Percentiles rank a stretch among this genome's conserved stretches.
phyloP scores from a whole-genome alignment of 78 protist species.

The Pigoraptor vietnamica region DNA sequence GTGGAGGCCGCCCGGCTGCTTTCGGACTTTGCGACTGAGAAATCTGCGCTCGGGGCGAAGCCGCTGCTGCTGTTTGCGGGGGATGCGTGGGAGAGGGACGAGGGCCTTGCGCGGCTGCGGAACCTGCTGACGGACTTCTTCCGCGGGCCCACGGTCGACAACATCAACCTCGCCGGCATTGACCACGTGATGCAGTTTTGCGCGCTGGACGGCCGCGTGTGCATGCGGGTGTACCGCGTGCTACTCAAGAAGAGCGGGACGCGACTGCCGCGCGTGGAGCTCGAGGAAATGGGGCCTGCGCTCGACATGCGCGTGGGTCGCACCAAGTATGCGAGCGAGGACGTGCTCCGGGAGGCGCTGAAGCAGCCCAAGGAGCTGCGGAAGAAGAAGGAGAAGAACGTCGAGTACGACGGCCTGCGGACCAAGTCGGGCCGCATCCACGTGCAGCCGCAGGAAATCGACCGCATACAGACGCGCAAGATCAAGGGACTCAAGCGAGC shows the following conservation, averaged over 20 bases:
- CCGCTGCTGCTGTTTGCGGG: conserved; percentile 78
- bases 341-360: not conserved
- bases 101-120: conserved; percentile 19
- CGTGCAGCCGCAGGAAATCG: conserved; percentile 32
- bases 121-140: conserved; percentile 74
- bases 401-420: not conserved
- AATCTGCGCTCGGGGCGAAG: conserved; percentile 50
- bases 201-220: conserved; percentile 19
- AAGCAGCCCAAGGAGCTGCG: conserved; percentile 12
- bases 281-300: conserved; percentile 44
- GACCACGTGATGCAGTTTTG: conserved; percentile 71
- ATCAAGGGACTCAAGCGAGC: conserved; percentile 34
- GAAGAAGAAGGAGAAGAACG: conserved; percentile 29
- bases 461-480: conserved; percentile 11
- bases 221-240: conserved; percentile 47
- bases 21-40: not conserved
- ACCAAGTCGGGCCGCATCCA: conserved; percentile 26
- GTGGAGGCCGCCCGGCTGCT: conserved; percentile 38
- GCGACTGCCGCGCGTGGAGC: conserved; percentile 48
- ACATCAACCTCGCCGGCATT: conserved; percentile 62
- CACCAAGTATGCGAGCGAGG: conserved; percentile 16
- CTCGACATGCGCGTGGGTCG: conserved; percentile 28
- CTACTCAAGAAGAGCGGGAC: conserved; percentile 61
- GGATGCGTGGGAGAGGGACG: conserved; percentile 52
- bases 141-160: conserved; percentile 57